phyloP scores from a whole-genome alignment of 2,329 filamentous ascomycete species.

The Pezicula carpinea region DNA sequence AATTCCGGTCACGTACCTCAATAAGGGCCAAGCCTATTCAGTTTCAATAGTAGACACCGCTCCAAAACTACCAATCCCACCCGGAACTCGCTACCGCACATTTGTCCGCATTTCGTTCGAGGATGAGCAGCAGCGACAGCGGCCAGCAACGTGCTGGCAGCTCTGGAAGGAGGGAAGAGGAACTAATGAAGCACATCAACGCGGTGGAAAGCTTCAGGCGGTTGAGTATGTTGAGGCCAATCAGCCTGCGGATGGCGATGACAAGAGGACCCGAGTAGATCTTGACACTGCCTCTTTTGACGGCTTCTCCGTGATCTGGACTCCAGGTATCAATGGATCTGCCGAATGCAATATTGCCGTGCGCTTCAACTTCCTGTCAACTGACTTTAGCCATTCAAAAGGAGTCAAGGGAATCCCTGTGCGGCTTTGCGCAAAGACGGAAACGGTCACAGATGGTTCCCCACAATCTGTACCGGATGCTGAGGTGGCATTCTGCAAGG shows the following conservation, averaged over 20 bases:
- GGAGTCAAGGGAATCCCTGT: constrained; percentile 98
- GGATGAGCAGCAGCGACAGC: constrained; percentile 85
- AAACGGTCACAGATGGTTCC: constrained; percentile 52
- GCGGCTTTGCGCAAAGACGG: constrained; percentile 86
- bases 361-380: constrained; percentile 97
- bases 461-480: constrained; percentile 43
- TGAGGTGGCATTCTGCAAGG: constrained; percentile 92
- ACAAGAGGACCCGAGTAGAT: constrained; percentile 64
- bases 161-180: constrained; percentile 95
- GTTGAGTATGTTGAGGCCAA: constrained; percentile 82
- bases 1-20: constrained; percentile 95
- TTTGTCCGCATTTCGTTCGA: constrained; percentile 96
- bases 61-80: constrained; percentile 51
- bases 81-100: constrained; percentile 74
- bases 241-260: constrained; percentile 55
- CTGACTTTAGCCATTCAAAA: constrained; percentile 98
- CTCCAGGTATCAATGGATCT: constrained; percentile 60
- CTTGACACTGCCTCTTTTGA: constrained; percentile 81
- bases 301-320: constrained; percentile 89
- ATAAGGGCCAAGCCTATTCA: constrained; percentile 94
- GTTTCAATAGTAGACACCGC: constrained; percentile 77
- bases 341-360: constrained; percentile 83
- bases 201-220: constrained; percentile 86
- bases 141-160: constrained; percentile 80
- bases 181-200: constrained; percentile 91